Evolutionary conservation across 257 asterid species (phyloP), one percentile per base, ranked within the genome.

Genomic region (Echites panduratus): DNA sequence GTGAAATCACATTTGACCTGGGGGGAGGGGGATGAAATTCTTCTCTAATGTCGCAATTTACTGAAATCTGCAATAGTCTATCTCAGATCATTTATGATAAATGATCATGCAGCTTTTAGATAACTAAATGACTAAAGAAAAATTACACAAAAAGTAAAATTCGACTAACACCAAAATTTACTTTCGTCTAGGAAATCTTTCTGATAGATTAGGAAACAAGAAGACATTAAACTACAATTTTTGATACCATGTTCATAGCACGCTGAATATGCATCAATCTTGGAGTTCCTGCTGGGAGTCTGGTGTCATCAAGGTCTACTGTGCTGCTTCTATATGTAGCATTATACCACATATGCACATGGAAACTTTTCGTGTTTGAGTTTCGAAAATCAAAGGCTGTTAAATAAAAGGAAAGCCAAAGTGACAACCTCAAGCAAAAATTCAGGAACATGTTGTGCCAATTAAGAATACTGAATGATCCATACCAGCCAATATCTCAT

Each of bases 371-470:
- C 35, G 16, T 43, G 72, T 72, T 76, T 20, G 87, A 78, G 73
- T 78, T 79, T 73, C 66, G 58, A 73, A 84, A 71, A 43, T 81
- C 84, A 76, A 78, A 84, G 54, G 85, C 87, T 81, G 77, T 57
- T 38, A 43, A 65, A 62, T 27, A 17, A 38, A 9, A 68, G 6
- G 26, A 54, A 38, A 44, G 40, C n/a, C 27, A 11, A 48, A 20
- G 62, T 16, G 24, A 13, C 14, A 19, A 53, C 2, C 56, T 26
- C 44, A 0, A 50, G 16, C 64, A 47, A 17, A 69, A 35, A 32
- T 32, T 49, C 12, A 41, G 59, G 4, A 27, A 68, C 20, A 52
- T 47, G 61, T 29, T 22, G 41, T 54, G 20, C 12, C 19, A 7
- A 45, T 20, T 29, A 68, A 48, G 49, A 26, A 9, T 44, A 56